phyloP scores from a whole-genome alignment of 176 grass and related monocot species.

The Oryza australiensis region DNA sequence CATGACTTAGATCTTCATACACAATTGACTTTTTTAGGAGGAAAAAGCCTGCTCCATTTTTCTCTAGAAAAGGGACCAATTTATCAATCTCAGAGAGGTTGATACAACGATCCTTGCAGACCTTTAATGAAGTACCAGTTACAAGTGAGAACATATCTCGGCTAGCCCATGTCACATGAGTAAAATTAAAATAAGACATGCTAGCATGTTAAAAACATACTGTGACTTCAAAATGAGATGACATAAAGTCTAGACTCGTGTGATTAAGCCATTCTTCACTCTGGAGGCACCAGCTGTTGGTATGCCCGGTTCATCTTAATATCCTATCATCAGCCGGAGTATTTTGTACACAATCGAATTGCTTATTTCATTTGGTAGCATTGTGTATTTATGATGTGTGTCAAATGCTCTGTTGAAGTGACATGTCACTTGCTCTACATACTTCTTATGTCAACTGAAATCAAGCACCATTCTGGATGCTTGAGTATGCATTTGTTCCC shows the following conservation, averaged over 20 bases:
- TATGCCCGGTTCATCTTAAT: background rate
- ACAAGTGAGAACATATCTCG: background rate
- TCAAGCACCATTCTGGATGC: constrained; percentile 7
- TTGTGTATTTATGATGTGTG: background rate
- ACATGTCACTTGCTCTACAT: background rate
- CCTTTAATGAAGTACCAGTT: background rate
- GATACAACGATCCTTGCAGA: background rate
- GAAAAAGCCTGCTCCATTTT: background rate
- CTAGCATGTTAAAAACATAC: background rate
- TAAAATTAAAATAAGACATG: background rate
- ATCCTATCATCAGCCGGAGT: background rate
- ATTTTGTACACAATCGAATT: background rate
- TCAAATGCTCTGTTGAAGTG: constrained; percentile 12
- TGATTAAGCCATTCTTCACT: background rate
- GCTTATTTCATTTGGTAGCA: background rate
- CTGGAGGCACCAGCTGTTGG: background rate
- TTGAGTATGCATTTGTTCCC: background rate
- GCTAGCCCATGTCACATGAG: background rate
- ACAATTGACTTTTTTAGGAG: background rate
- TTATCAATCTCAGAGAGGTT: background rate
- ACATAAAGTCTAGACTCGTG: background rate
- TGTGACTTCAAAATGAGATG: background rate
- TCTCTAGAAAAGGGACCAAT: background rate
- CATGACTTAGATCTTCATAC: constrained; percentile 3
- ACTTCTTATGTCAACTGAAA: constrained; percentile 13